phyloP scores from a whole-genome alignment of 495 filamentous ascomycete genomes.

The Penicillium fimorum region DNA sequence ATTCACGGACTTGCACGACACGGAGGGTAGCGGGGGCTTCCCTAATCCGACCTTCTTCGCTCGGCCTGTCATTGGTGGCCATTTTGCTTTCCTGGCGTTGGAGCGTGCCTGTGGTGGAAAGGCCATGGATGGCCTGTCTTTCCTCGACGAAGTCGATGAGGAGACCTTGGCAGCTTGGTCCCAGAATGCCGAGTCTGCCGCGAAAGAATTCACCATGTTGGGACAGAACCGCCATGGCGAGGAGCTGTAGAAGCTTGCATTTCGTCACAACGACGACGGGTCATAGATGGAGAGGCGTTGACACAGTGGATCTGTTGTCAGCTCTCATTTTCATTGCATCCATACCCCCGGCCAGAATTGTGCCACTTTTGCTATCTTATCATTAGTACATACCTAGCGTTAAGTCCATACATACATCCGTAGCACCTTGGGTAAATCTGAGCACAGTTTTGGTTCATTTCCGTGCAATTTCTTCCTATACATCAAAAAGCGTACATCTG shows the following conservation, averaged over 20 bases:
- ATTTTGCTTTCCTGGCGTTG: constrained; percentile 81
- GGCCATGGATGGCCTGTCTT: constrained; percentile 61
- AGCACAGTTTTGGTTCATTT: neutral
- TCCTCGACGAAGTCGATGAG: constrained; percentile 51
- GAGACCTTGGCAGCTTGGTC: constrained; percentile 26
- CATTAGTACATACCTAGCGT: constrained; percentile 13
- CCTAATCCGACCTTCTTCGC: constrained; percentile 73
- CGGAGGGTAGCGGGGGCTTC: constrained; percentile 66
- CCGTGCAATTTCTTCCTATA: neutral
- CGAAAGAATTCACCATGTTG: constrained; percentile 15
- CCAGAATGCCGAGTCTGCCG: constrained; percentile 28
- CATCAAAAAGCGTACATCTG: neutral
- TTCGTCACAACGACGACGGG: neutral
- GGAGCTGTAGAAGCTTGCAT: constrained; percentile 18
- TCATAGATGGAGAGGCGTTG: neutral
- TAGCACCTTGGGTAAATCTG: neutral
- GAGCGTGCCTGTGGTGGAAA: constrained; percentile 72
- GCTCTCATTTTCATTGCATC: neutral
- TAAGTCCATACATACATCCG: neutral
- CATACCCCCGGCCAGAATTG: neutral
- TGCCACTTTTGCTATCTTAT: constrained; percentile 1
- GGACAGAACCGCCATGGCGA: constrained; percentile 15
- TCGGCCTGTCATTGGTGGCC: constrained; percentile 80
- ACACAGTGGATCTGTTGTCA: neutral
- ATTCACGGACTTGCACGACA: constrained; percentile 82